Percentiles rank a stretch among this genome's conserved stretches.
phyloP scores from a whole-genome alignment of 169 alveolate species.

The Plasmodium reichenowi region DNA sequence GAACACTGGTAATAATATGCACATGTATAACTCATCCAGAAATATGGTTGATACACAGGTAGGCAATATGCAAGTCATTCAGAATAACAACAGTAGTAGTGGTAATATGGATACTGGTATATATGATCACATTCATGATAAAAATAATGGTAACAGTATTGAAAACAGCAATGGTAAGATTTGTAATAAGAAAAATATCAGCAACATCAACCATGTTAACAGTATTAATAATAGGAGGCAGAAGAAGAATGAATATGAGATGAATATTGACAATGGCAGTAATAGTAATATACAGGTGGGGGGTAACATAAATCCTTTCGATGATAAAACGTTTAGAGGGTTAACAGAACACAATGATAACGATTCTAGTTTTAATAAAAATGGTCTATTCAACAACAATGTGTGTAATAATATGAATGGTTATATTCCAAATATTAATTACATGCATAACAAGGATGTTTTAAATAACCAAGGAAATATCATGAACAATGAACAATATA shows the following conservation, averaged over 20 bases:
- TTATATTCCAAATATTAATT: constrained; percentile 1
- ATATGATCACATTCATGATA: not conserved
- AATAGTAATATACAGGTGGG: too few species aligned
- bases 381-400: not conserved
- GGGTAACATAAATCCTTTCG: too few species aligned
- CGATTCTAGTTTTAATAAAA: not conserved
- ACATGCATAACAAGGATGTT: not conserved
- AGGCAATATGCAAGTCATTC: not conserved
- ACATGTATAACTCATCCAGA: constrained; percentile 19
- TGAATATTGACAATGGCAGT: too few species aligned
- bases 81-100: not conserved
- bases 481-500: constrained; percentile 7
- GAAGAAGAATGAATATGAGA: too few species aligned
- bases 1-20: constrained; percentile 25
- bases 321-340: too few species aligned
- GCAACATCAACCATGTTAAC: not conserved
- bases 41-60: not conserved
- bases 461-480: constrained; percentile 4
- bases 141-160: constrained; percentile 12
- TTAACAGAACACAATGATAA: not conserved
- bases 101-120: not conserved
- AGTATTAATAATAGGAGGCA: too few species aligned
- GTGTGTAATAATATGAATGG: constrained; percentile 12
- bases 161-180: constrained; percentile 1
- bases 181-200: constrained; percentile 5